A percentile compares a stretch with the other conserved stretches of the same genome.
phyloP scores from a whole-genome alignment of 1,284 basidiomycete genomes.

The Sanghuangporus baumii region DNA sequence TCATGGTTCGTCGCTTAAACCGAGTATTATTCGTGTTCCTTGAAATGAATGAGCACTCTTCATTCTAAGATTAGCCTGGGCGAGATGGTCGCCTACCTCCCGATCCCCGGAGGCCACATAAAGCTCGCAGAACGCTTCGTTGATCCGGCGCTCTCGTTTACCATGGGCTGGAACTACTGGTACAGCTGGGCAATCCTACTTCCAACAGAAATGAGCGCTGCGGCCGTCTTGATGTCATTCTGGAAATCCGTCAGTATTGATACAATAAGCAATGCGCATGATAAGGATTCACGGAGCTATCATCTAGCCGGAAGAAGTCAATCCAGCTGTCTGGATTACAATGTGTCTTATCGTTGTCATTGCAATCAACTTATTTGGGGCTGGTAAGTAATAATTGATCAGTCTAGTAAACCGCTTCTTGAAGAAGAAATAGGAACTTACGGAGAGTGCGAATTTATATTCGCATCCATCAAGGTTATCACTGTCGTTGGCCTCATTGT shows the following conservation, averaged over 20 bases:
- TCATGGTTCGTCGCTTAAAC: slow-evolving; percentile 38
- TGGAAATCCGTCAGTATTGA: slow-evolving; percentile 38
- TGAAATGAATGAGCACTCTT: neutral
- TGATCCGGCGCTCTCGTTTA: slow-evolving; percentile 73
- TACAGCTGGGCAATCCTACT: slow-evolving; percentile 69
- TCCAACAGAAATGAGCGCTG: slow-evolving; percentile 74
- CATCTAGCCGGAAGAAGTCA: slow-evolving; percentile 34
- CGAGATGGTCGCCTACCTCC: slow-evolving; percentile 65
- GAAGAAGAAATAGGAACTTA: slow-evolving; percentile 42
- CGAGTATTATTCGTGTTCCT: neutral
- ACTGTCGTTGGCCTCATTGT: slow-evolving; percentile 64
- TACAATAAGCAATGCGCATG: slow-evolving; percentile 2
- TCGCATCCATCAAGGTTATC: slow-evolving; percentile 75
- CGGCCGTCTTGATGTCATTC: slow-evolving; percentile 72
- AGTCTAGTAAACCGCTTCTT: neutral
- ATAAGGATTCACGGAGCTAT: slow-evolving; percentile 38
- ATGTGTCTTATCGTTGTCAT: slow-evolving; percentile 72
- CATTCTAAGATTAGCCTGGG: slow-evolving; percentile 38
- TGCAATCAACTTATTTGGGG: slow-evolving; percentile 74
- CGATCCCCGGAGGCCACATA: slow-evolving; percentile 74
- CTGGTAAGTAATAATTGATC: slow-evolving; percentile 35
- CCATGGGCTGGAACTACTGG: slow-evolving; percentile 84
- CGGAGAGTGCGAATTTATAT: slow-evolving; percentile 72
- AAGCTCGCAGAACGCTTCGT: slow-evolving; percentile 76
- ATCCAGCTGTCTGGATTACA: slow-evolving; percentile 71